Conservation (phyloP, 176 grass and related monocot species). For the Olyra latifolia region DNA sequence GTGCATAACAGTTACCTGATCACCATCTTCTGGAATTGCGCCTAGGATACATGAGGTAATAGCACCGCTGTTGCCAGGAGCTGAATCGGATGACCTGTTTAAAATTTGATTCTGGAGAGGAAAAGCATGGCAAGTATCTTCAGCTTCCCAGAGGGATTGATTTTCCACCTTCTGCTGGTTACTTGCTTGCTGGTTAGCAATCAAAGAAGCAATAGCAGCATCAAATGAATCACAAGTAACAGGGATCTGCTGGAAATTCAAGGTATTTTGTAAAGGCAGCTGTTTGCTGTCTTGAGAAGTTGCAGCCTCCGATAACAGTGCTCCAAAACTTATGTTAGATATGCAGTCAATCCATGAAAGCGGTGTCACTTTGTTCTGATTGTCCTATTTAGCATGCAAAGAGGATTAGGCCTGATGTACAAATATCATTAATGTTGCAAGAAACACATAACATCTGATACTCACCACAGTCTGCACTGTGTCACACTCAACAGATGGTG, state of each 20-base stretch:
- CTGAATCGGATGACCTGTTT: constrained; percentile 5
- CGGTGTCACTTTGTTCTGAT: constrained; percentile 47
- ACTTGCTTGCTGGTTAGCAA: constrained; percentile 53
- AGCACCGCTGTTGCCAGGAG: constrained; percentile 25
- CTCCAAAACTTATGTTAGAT: constrained; percentile 92
- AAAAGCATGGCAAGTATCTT: constrained; percentile 92
- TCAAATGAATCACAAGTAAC: constrained; percentile 90
- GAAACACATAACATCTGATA: constrained; percentile 12
- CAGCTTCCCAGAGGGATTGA: constrained; percentile 82
- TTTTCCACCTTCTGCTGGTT: constrained; percentile 39
- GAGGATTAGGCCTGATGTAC: constrained; percentile 23
- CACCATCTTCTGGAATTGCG: constrained; percentile 42
- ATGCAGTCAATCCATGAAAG: constrained; percentile 77
- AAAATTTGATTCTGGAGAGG: constrained; percentile 50
- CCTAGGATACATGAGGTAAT: constrained; percentile 18
- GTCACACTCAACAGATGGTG: constrained; percentile 25
- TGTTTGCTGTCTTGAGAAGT: constrained; percentile 59
- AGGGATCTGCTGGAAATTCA: constrained; percentile 53
- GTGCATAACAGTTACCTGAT: constrained; percentile 24
- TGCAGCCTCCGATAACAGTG: constrained; percentile 61
- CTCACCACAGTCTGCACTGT: constrained; percentile 39
- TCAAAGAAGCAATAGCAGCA: constrained; percentile 80
- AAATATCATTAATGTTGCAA: constrained; percentile 14
- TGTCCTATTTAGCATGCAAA: constrained; percentile 49
- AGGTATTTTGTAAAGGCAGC: constrained; percentile 50